Evolutionary conservation across 257 asterid genomes (phyloP).

Genomic region (Ligustrum vulgare): DNA sequence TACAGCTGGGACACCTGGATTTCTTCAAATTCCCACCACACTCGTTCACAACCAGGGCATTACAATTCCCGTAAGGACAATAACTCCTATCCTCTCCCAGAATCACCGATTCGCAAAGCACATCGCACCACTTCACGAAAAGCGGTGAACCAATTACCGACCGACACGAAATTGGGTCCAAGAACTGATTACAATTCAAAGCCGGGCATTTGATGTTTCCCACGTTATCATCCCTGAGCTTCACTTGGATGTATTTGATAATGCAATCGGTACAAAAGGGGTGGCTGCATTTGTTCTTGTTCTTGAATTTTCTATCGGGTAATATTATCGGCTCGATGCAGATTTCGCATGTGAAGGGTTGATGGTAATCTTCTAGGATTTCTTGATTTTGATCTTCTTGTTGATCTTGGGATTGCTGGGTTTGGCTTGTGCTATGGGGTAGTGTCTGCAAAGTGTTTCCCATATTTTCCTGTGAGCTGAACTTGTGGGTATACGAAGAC

Average conservation of each 20-base stretch:
- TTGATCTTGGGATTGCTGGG: not conserved
- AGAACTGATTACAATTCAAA: constrained; percentile 40
- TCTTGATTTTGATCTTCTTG: not conserved
- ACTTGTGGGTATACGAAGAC: constrained; percentile 12
- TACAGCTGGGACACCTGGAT: constrained; percentile 60
- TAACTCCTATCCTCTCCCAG: constrained; percentile 37
- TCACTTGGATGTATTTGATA: constrained; percentile 57
- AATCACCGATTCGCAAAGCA: constrained; percentile 51
- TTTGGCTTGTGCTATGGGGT: constrained; percentile 20
- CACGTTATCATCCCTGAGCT: constrained; percentile 50
- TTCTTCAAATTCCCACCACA: constrained; percentile 54
- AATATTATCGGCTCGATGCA: constrained; percentile 48
- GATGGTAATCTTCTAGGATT: constrained; percentile 17
- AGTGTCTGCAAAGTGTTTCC: constrained; percentile 36
- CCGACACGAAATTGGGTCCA: constrained; percentile 57
- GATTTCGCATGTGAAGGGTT: constrained; percentile 58
- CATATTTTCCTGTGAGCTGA: constrained; percentile 20
- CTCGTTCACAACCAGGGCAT: constrained; percentile 59
- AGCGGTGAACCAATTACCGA: constrained; percentile 33
- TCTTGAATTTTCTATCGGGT: constrained; percentile 24
- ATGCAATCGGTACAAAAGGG: constrained; percentile 66
- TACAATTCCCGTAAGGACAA: constrained; percentile 63
- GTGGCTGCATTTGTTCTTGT: constrained; percentile 39
- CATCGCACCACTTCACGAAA: constrained; percentile 71
- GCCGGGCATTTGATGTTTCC: constrained; percentile 65